phyloP scores from a whole-genome alignment of 192 early-diverging fungal genomes.

The Paraglomus brasilianum region DNA sequence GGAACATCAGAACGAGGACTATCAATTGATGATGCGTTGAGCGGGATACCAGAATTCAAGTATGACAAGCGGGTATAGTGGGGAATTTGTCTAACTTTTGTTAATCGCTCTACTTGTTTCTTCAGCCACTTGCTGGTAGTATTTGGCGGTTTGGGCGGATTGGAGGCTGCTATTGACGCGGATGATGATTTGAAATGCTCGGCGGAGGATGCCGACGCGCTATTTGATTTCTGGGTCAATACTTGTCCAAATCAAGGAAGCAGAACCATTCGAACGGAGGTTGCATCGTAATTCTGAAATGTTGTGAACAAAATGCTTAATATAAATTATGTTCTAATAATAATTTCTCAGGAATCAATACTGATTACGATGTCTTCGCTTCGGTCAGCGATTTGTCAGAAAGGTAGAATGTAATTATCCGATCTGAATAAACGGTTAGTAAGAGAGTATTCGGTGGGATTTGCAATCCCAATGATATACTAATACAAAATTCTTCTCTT shows the following conservation, averaged over 20 bases:
- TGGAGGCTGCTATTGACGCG: slow-evolving; percentile 62
- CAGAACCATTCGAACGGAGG: slow-evolving; percentile 62
- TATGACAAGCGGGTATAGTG: too few species aligned
- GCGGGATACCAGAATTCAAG: slow-evolving; percentile 33
- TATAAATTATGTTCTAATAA: too few species aligned
- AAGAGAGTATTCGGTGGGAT: too few species aligned
- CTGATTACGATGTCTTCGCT: slow-evolving; percentile 49
- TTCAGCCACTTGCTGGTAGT: slow-evolving; percentile 60
- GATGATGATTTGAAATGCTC: slow-evolving; percentile 55
- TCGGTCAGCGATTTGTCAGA: slow-evolving; percentile 9
- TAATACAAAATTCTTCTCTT: too few species aligned
- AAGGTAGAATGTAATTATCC: too few species aligned
- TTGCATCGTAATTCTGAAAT: too few species aligned
- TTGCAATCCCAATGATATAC: too few species aligned
- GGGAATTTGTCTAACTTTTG: too few species aligned
- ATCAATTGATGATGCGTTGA: slow-evolving; percentile 23
- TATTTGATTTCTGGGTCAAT: slow-evolving; percentile 66
- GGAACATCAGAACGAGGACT: slow-evolving; percentile 55
- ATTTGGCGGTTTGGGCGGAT: slow-evolving; percentile 68
- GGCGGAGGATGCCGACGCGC: slow-evolving; percentile 53
- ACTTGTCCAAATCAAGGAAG: slow-evolving; percentile 58
- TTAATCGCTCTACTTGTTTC: slow-evolving; percentile 19
- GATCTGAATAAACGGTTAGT: too few species aligned
- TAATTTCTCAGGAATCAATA: slow-evolving; percentile 42
- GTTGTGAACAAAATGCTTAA: too few species aligned